Conservation (phyloP, 257 asterid genomes). For the Solanum medicagineum region DNA sequence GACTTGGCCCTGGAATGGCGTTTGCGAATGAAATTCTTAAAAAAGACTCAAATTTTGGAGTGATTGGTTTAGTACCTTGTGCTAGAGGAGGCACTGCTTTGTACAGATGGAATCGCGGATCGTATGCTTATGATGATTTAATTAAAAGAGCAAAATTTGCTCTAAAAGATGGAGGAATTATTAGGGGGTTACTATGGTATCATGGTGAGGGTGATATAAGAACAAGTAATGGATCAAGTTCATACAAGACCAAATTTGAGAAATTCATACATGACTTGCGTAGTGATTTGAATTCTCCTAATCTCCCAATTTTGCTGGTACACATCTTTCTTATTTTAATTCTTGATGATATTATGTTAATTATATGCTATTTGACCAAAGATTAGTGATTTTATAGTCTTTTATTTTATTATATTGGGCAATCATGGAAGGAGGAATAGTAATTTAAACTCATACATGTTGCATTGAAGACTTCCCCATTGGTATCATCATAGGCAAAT, state of each 20-base stretch:
- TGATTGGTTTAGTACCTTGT: constrained; percentile 64
- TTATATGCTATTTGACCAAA: background rate
- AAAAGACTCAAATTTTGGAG: constrained; percentile 16
- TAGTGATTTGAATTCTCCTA: constrained; percentile 15
- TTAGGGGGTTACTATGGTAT: constrained; percentile 53
- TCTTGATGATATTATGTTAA: background rate
- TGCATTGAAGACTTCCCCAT: background rate
- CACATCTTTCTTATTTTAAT: background rate
- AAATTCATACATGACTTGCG: constrained; percentile 26
- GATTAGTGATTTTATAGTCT: background rate
- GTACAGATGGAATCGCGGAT: constrained; percentile 47
- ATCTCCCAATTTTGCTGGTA: constrained; percentile 26
- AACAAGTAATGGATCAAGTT: constrained; percentile 16
- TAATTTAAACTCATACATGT: background rate
- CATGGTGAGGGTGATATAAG: constrained; percentile 62
- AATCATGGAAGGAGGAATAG: background rate
- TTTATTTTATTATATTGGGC: background rate
- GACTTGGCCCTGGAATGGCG: constrained; percentile 66
- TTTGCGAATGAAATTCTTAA: constrained; percentile 22
- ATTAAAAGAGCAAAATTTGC: constrained; percentile 37
- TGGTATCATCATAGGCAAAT: too few species aligned
- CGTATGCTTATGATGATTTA: constrained; percentile 27
- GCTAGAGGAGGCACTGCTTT: constrained; percentile 61
- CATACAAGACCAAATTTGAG: constrained; percentile 26
- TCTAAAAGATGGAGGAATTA: constrained; percentile 14